These are phyloP conservation scores for Spergularia marina DNA, from an alignment of 148 eudicot genomes.

Conservation along the genomic window DNA sequence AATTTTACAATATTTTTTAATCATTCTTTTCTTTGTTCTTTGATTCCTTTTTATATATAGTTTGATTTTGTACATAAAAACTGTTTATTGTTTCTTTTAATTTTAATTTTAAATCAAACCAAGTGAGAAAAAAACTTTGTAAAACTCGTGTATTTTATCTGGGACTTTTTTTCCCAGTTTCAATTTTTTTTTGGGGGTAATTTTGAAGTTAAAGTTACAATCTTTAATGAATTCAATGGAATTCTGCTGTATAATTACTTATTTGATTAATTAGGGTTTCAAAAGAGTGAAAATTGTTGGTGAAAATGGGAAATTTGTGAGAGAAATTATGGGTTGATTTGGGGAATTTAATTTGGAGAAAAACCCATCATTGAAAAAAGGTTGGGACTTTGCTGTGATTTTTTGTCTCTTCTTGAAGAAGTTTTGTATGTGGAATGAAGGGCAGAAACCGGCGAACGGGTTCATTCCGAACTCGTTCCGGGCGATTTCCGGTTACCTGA, in stretches of 20 bases:
- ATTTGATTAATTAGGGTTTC: neutral
- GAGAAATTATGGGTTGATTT: constrained; percentile 10
- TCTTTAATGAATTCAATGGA: neutral
- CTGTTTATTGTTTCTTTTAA: neutral
- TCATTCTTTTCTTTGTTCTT: neutral
- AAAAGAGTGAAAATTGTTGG: neutral
- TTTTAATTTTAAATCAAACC: neutral
- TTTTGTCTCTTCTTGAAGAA: constrained; percentile 9
- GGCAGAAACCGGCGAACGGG: constrained; percentile 55
- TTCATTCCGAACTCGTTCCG: constrained; percentile 59
- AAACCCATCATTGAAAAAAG: neutral
- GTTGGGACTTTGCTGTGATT: constrained; percentile 11
- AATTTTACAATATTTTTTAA: neutral
- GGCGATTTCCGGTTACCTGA: constrained; percentile 61
- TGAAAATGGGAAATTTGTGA: neutral
- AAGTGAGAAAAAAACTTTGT: neutral
- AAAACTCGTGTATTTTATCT: neutral
- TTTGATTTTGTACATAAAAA: constrained; percentile 18
- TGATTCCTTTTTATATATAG: neutral
- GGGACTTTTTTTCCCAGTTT: neutral
- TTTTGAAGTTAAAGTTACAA: neutral
- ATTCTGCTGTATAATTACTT: neutral
- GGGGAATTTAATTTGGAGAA: constrained; percentile 3
- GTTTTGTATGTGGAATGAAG: constrained; percentile 62
- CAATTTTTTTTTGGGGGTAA: neutral